Percentiles rank a stretch among this genome's conserved stretches.
phyloP scores from a whole-genome alignment of 768 basidiomycete species.

The Macrolepiota fuliginosa region DNA sequence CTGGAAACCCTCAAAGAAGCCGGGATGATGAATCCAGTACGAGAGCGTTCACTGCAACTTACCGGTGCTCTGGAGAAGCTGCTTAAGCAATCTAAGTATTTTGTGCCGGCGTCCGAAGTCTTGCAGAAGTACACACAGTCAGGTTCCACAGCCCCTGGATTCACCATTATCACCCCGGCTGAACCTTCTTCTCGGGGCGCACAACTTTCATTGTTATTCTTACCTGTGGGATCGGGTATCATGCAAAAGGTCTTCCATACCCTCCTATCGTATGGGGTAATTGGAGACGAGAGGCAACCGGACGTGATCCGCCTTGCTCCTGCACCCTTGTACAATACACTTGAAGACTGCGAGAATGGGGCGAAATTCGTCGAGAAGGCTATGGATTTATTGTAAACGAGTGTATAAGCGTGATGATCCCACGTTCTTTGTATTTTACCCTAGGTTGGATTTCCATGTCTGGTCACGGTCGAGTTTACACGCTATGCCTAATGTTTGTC shows the following conservation, averaged over 20 bases:
- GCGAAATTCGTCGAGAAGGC: constrained; percentile 63
- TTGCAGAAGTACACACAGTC: constrained; percentile 11
- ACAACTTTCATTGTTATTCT: constrained; percentile 84
- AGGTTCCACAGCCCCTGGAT: constrained; percentile 38
- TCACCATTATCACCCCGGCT: constrained; percentile 91
- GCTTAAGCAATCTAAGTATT: constrained; percentile 62
- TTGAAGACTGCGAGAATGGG: constrained; percentile 72
- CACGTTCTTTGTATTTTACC: not conserved
- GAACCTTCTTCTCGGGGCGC: constrained; percentile 70
- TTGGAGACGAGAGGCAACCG: constrained; percentile 90
- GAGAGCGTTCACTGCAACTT: constrained; percentile 66
- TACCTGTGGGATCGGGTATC: constrained; percentile 54
- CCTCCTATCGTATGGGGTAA: constrained; percentile 68
- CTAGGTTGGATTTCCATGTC: not conserved
- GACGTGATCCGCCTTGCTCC: constrained; percentile 91
- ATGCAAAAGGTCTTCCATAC: constrained; percentile 71
- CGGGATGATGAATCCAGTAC: constrained; percentile 68
- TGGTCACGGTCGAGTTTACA: not conserved
- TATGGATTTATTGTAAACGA: constrained; percentile 30
- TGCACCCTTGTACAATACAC: constrained; percentile 82
- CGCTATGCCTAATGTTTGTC: not conserved
- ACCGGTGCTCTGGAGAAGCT: constrained; percentile 70
- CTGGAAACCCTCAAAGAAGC: constrained; percentile 77
- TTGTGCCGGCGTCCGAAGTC: constrained; percentile 42
- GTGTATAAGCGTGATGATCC: not conserved